Conservation (phyloP, 2,329 filamentous ascomycete species). For the Xylariaceae sp. region DNA sequence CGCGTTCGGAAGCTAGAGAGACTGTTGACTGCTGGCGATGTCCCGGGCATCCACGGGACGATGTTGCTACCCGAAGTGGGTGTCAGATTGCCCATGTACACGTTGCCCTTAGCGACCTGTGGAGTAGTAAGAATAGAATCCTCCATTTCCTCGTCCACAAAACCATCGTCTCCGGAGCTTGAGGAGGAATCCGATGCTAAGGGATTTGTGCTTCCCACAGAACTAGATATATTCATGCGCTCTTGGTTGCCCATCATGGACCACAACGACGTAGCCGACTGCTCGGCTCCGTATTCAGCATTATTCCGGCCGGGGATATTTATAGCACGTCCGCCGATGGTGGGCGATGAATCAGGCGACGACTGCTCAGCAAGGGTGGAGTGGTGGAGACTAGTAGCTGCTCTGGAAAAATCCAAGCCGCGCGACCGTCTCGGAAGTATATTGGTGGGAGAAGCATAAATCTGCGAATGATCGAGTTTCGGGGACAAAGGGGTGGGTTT, state of each 20-base stretch:
- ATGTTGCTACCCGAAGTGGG: conserved; percentile 43
- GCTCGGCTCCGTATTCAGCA: conserved; percentile 56
- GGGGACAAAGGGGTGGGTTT: conserved; percentile 77
- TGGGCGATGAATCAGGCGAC: conserved; percentile 88
- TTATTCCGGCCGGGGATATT: conserved; percentile 60
- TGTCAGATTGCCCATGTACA: conserved; percentile 49
- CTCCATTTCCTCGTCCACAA: conserved; percentile 75
- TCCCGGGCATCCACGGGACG: conserved; percentile 66
- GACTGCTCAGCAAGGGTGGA: conserved; percentile 88
- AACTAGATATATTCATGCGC: conserved; percentile 74
- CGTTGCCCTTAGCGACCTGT: conserved; percentile 65
- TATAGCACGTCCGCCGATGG: conserved; percentile 69
- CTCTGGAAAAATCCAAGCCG: conserved; percentile 89
- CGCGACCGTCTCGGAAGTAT: conserved; percentile 86
- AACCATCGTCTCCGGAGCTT: conserved; percentile 69
- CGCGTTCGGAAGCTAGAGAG: conserved; percentile 83
- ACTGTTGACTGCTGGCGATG: conserved; percentile 73
- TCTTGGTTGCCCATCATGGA: conserved; percentile 71
- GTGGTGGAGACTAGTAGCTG: conserved; percentile 92
- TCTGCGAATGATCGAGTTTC: conserved; percentile 81
- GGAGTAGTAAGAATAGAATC: conserved; percentile 84
- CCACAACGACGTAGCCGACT: conserved; percentile 74
- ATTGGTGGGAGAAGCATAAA: conserved; percentile 84
- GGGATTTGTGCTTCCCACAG: conserved; percentile 74
- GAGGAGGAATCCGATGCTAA: conserved; percentile 80